Evolutionary conservation across 2,329 filamentous ascomycete species (phyloP).

Genomic region (Sporothrix sp.): DNA sequence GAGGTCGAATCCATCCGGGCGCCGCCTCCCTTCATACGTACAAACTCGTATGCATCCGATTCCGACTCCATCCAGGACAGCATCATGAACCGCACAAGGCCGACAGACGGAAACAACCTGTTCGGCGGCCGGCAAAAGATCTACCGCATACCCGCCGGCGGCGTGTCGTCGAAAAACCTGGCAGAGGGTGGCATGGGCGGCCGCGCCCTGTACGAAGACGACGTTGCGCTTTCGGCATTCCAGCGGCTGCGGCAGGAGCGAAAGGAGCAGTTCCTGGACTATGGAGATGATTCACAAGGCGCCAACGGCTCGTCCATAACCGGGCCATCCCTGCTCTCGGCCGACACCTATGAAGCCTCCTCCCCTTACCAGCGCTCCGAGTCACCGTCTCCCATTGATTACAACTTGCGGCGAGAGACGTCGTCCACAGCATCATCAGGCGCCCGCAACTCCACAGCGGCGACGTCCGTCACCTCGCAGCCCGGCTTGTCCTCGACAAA

Average conservation of each 20-base stretch:
- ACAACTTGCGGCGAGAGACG: conserved; percentile 70
- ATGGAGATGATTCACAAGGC: not conserved
- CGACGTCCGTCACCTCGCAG: conserved; percentile 80
- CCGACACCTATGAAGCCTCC: conserved; percentile 30
- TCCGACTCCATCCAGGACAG: conserved; percentile 55
- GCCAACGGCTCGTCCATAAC: conserved; percentile 22
- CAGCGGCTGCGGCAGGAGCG: conserved; percentile 61
- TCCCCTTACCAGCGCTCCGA: conserved; percentile 32
- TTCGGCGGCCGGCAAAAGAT: conserved; percentile 96
- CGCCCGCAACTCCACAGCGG: conserved; percentile 71
- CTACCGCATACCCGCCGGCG: conserved; percentile 64
- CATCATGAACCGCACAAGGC: conserved; percentile 76
- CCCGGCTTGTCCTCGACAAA: conserved; percentile 38
- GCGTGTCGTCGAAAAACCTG: conserved; percentile 33
- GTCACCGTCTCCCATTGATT: conserved; percentile 51
- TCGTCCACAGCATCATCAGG: conserved; percentile 74
- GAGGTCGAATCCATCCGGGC: conserved; percentile 76
- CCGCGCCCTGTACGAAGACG: conserved; percentile 73
- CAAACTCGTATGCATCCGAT: conserved; percentile 60
- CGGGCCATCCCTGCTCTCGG: conserved; percentile 13
- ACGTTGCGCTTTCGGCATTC: conserved; percentile 74
- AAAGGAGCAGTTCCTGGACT: conserved; percentile 32
- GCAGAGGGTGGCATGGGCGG: conserved; percentile 48
- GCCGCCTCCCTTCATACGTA: conserved; percentile 45
- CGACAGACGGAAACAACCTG: conserved; percentile 79